These are phyloP conservation scores for Naganishia vishniacii DNA, from an alignment of 768 basidiomycete species.

Conservation along the genomic window DNA sequence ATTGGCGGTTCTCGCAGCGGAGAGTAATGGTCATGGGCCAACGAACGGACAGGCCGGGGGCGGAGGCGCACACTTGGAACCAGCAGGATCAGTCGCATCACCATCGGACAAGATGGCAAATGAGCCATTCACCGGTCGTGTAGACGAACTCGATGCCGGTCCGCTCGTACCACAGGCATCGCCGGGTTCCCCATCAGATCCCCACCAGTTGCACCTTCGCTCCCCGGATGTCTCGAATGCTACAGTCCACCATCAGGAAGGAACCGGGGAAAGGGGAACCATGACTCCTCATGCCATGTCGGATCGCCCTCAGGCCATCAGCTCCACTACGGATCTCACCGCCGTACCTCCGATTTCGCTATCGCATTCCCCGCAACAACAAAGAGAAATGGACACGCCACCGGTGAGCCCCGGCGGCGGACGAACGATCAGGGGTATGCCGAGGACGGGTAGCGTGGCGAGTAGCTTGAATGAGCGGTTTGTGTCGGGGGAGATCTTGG, in stretches of 20 bases:
- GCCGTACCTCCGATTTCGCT: constrained; percentile 1
- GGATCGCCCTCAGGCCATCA: constrained; percentile 43
- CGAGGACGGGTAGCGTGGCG: constrained; percentile 6
- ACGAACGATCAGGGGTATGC: constrained; percentile 9
- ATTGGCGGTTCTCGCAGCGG: neutral
- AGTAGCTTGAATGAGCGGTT: constrained; percentile 24
- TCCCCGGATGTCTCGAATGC: neutral
- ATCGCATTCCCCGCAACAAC: neutral
- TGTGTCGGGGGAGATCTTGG: constrained; percentile 10
- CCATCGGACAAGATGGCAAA: constrained; percentile 32
- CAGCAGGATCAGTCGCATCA: neutral
- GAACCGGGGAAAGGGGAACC: constrained; percentile 43
- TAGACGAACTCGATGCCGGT: constrained; percentile 49
- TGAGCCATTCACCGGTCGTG: constrained; percentile 45
- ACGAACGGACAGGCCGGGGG: neutral
- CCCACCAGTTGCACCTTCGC: constrained; percentile 15
- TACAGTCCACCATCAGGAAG: constrained; percentile 18
- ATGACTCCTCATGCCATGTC: constrained; percentile 46
- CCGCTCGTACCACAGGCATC: constrained; percentile 29
- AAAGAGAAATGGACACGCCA: neutral
- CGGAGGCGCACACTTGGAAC: too few species aligned
- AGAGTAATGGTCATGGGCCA: neutral
- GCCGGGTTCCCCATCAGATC: constrained; percentile 14
- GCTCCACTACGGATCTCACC: constrained; percentile 35
- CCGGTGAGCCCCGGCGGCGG: constrained; percentile 1